phyloP scores from a whole-genome alignment of 2,329 filamentous ascomycete genomes.

The Fusarium sp. region DNA sequence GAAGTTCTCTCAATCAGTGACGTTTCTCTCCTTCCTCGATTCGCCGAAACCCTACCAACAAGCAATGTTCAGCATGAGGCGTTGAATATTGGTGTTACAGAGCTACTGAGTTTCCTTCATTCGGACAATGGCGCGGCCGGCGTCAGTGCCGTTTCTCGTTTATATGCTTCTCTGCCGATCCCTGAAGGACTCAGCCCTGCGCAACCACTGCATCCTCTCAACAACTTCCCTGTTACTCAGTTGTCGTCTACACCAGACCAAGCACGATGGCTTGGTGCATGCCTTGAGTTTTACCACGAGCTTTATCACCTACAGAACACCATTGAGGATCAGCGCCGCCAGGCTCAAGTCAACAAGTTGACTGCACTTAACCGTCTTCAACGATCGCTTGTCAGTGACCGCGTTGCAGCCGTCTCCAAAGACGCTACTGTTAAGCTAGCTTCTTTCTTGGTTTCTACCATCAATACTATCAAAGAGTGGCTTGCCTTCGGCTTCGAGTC shows the following conservation, averaged over 20 bases:
- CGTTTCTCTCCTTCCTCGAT: constrained; percentile 55
- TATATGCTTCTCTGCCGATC: constrained; percentile 53
- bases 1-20: constrained; percentile 64
- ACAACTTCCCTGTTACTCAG: constrained; percentile 66
- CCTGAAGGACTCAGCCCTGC: constrained; percentile 29
- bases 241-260: constrained; percentile 56
- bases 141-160: constrained; percentile 51
- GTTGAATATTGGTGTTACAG: constrained; percentile 36
- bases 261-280: constrained; percentile 63
- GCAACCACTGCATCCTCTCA: constrained; percentile 70
- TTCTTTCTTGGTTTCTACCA: constrained; percentile 61
- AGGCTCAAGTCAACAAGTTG: constrained; percentile 62
- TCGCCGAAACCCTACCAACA: constrained; percentile 44
- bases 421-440: constrained; percentile 70
- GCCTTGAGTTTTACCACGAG: constrained; percentile 64
- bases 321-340: constrained; percentile 57
- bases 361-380: constrained; percentile 71
- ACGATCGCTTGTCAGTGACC: constrained; percentile 67
- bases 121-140: constrained; percentile 49
- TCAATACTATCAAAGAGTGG: constrained; percentile 59
- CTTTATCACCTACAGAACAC: constrained; percentile 58
- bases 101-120: constrained; percentile 50
- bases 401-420: constrained; percentile 68
- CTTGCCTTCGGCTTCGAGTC: constrained; percentile 52
- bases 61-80: constrained; percentile 1